A percentile compares a stretch with the other conserved stretches of the same genome.
phyloP scores from a whole-genome alignment of 345 rosid genomes.

The Gossypium anomalum region DNA sequence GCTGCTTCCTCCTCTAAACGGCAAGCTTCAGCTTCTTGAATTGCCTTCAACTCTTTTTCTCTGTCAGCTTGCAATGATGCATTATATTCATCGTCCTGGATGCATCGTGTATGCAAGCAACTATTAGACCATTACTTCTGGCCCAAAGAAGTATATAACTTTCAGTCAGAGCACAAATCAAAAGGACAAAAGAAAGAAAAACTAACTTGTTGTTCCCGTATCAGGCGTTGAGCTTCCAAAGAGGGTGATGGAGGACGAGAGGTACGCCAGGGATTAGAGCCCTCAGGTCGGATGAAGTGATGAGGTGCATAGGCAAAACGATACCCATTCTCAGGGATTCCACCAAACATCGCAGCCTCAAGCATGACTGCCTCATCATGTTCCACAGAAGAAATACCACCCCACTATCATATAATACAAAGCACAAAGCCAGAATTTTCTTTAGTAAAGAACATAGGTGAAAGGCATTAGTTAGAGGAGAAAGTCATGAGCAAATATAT shows the following conservation, averaged over 20 bases:
- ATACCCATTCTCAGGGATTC: slow-evolving; percentile 85
- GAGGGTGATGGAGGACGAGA: slow-evolving; percentile 92
- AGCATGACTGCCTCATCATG: slow-evolving; percentile 99
- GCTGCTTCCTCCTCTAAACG: slow-evolving; percentile 70
- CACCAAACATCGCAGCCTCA: slow-evolving; percentile 99
- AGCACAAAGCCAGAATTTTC: not conserved
- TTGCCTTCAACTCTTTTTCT: slow-evolving; percentile 82
- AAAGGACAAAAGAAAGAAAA: not conserved
- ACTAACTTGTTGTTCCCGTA: slow-evolving; percentile 95
- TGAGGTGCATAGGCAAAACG: slow-evolving; percentile 58
- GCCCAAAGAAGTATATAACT: slow-evolving; percentile 2
- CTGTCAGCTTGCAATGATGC: slow-evolving; percentile 92
- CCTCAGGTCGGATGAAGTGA: slow-evolving; percentile 48
- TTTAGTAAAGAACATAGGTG: slow-evolving; percentile 20
- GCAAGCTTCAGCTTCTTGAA: slow-evolving; percentile 81
- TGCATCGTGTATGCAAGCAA: slow-evolving; percentile 15
- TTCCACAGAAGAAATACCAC: slow-evolving; percentile 96
- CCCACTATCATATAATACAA: slow-evolving; percentile 60
- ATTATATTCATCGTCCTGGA: slow-evolving; percentile 95
- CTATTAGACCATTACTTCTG: slow-evolving; percentile 1
- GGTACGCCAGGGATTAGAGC: slow-evolving; percentile 40
- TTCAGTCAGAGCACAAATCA: not conserved
- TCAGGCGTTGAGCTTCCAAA: slow-evolving; percentile 87
- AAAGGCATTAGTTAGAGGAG: slow-evolving; percentile 13
- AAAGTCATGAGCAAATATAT: not conserved